Conservation (phyloP, 257 asterid species). For the Solanum sejunctum region DNA sequence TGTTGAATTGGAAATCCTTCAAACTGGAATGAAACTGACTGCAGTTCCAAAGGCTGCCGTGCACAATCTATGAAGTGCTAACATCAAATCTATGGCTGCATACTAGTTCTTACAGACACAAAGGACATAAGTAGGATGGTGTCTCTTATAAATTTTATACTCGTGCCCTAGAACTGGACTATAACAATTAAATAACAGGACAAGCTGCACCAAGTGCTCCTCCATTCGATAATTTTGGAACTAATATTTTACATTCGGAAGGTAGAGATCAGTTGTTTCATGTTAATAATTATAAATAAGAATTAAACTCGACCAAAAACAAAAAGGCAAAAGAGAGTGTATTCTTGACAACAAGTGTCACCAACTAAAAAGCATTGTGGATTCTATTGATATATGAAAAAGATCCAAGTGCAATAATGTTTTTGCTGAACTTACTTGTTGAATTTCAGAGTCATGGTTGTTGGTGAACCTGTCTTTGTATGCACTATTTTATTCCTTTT, state of each 20-base stretch:
- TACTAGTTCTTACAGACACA: neutral
- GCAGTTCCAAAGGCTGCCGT: neutral
- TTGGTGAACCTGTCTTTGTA: constrained; percentile 67
- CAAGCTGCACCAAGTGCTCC: neutral
- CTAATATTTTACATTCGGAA: neutral
- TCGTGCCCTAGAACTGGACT: neutral
- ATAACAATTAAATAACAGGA: neutral
- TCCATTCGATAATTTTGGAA: neutral
- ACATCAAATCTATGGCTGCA: neutral
- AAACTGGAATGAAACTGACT: neutral
- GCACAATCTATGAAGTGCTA: neutral
- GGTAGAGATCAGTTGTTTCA: neutral
- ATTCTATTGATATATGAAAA: neutral
- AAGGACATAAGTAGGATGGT: neutral
- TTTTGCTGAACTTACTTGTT: constrained; percentile 42
- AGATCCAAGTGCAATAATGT: neutral
- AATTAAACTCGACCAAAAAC: neutral
- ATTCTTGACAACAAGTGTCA: neutral
- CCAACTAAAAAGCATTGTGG: neutral
- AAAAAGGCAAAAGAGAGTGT: neutral
- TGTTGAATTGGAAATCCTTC: neutral
- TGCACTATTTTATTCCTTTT: constrained; percentile 78
- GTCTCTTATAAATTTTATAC: neutral
- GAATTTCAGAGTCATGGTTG: constrained; percentile 62
- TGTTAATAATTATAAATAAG: neutral